Percentiles rank a stretch among this genome's conserved stretches.
Conservation (phyloP, 495 filamentous ascomycete genomes). For the Hypomontagnella submonticulosa region DNA sequence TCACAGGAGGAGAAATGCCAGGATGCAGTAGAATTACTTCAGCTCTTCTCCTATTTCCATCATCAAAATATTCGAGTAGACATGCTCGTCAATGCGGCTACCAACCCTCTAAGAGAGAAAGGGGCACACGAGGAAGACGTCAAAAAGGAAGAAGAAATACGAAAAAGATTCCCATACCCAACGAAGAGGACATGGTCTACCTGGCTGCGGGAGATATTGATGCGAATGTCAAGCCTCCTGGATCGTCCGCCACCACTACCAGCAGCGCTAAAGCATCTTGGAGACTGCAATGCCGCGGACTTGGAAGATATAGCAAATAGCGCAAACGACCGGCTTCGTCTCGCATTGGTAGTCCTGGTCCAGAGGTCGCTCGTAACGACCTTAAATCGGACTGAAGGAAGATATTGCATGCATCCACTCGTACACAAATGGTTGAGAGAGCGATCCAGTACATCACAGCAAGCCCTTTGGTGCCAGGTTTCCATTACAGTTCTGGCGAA, state of each 20-base stretch:
- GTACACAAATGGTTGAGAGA: slow-evolving; percentile 56
- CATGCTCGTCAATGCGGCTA: slow-evolving; percentile 41
- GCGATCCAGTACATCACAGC: slow-evolving; percentile 45
- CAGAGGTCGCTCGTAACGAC: slow-evolving; percentile 47
- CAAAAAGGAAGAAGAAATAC: not conserved
- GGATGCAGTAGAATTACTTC: slow-evolving; percentile 54
- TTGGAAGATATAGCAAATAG: not conserved
- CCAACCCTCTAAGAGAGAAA: slow-evolving; percentile 26
- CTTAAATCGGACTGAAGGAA: not conserved
- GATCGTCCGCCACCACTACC: slow-evolving; percentile 11
- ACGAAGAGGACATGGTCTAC: slow-evolving; percentile 9
- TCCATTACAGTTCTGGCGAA: slow-evolving; percentile 43
- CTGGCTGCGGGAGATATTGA: slow-evolving; percentile 2
- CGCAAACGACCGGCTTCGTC: slow-evolving; percentile 34
- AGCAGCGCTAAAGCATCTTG: slow-evolving; percentile 27
- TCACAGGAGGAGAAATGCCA: slow-evolving; percentile 24
- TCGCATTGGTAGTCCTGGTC: slow-evolving; percentile 44
- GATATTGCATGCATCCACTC: slow-evolving; percentile 56
- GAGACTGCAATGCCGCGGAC: not conserved
- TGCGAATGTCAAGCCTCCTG: slow-evolving; percentile 4
- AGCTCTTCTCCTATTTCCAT: slow-evolving; percentile 55
- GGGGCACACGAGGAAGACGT: slow-evolving; percentile 9
- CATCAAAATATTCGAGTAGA: slow-evolving; percentile 50
- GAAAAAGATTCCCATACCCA: not conserved
- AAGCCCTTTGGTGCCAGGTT: slow-evolving; percentile 54